Base-by-base conservation (phyloP, 805 yeast species). In the Yarrowia keelungensis region DNA sequence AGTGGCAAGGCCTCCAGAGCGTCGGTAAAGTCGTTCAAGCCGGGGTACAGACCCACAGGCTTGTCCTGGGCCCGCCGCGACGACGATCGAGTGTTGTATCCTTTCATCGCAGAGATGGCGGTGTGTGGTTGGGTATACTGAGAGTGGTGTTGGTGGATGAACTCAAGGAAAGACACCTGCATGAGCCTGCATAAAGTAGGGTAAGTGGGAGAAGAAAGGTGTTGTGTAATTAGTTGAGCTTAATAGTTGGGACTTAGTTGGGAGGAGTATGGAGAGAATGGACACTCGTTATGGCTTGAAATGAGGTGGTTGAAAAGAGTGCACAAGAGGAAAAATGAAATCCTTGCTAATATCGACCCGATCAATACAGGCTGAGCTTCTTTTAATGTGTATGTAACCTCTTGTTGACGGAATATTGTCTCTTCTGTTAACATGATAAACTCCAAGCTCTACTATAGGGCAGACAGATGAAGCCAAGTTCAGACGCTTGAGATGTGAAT, bases 1-100 rank as follows among this genome's bases (percentile, higher is more conserved):
- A 83, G 75, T 0, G 99, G 99, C 71, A 92, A 82, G 32, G 97
- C 97, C 75, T 92, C 97, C 64, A 94, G 85, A 0, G 92, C 93
- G 79, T 95, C 99, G 54, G 91, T 83, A 68, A 95, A 85, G 77
- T 95, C 99, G 79, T 93, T 94, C 67, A 95, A 81, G 0, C 98
- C 98, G 0, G 97, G 97, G 72, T 84, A 88, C 32, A 74, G 53
- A n/a, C 69, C 75, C 43, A 43, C 51, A 9, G 65, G 51, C 41
- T 59, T 59, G 42, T 59, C 42, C 35, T 59, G 51, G 9, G 41
- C 51, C 14, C 65, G 42, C 12, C 65, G 51, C 11, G 65, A 59
- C 32, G 65, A 59, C n/a, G 51, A 43, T 45, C 65, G 65, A 22
- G 65, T 59, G 51, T 59, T 59, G 65, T 59, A 59, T 3, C 65